These are phyloP conservation scores for Camellia granthamiana DNA, from an alignment of 148 eudicot species.

Conservation along the genomic window DNA sequence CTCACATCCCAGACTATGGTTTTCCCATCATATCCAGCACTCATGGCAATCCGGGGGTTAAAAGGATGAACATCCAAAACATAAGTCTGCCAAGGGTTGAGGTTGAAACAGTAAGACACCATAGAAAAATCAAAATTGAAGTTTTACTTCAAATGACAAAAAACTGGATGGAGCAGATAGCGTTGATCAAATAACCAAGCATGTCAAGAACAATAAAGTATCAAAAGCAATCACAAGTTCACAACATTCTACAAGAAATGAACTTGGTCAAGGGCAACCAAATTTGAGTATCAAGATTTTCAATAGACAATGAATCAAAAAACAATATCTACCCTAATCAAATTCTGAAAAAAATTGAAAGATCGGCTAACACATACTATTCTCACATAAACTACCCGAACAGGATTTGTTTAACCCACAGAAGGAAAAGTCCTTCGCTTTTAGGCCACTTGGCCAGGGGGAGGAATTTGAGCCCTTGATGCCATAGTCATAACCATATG, in stretches of 20 bases:
- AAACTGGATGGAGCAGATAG: background rate
- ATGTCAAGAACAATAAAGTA: background rate
- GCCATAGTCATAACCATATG: too few species aligned
- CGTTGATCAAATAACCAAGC: background rate
- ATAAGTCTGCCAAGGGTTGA: constrained; percentile 64
- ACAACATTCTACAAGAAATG: background rate
- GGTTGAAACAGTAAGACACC: constrained; percentile 12
- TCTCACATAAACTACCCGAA: background rate
- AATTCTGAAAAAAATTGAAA: background rate
- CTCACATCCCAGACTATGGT: constrained; percentile 97
- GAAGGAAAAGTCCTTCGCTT: background rate
- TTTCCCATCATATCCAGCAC: constrained; percentile 98
- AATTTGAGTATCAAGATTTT: background rate
- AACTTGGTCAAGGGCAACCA: background rate
- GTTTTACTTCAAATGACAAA: background rate
- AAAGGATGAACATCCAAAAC: constrained; percentile 99
- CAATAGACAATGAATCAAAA: background rate
- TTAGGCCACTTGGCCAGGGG: background rate
- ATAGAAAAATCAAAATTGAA: background rate
- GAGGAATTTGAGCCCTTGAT: too few species aligned
- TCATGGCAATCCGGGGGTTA: constrained; percentile 98
- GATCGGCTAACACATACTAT: too few species aligned
- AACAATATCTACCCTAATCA: background rate
- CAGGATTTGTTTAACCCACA: background rate
- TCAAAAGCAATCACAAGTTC: too few species aligned